Evolutionary conservation across 805 yeast species (phyloP).

Genomic region (Ogataea haglerorum): DNA sequence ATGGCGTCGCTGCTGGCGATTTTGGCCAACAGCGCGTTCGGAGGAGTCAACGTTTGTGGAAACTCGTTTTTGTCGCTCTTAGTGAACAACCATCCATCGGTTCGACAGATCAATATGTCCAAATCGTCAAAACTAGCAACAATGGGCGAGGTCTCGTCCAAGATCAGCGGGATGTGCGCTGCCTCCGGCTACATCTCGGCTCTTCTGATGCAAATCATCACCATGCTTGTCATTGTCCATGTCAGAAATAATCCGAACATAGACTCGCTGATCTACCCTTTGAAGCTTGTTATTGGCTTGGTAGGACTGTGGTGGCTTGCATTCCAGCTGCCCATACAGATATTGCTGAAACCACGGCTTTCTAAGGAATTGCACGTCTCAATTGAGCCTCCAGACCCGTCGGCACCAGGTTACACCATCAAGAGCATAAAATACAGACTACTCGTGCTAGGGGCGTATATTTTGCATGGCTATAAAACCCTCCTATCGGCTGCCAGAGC

Average conservation of each 20-base stretch:
- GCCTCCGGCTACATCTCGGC: conserved; percentile 72
- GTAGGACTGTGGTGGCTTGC: conserved; percentile 79
- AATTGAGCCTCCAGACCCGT: conserved; percentile 12
- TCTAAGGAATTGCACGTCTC: conserved; percentile 34
- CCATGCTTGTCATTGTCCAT: conserved; percentile 43
- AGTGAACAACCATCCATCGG: conserved; percentile 39
- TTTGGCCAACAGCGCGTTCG: conserved; percentile 65
- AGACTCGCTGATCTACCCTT: conserved; percentile 34
- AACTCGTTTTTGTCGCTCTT: conserved; percentile 68
- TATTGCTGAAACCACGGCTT: conserved; percentile 44
- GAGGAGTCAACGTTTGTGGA: conserved; percentile 77
- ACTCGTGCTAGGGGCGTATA: conserved; percentile 30
- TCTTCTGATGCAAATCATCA: conserved; percentile 56
- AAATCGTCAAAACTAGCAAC: conserved; percentile 11
- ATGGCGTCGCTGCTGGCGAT: conserved; percentile 53
- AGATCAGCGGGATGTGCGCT: conserved; percentile 65
- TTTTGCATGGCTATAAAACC: conserved; percentile 62
- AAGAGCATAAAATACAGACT: conserved; percentile 9
- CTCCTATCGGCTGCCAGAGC: conserved; percentile 53
- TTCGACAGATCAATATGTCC: conserved; percentile 1
- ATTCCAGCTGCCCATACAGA: conserved; percentile 60
- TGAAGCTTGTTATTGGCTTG: conserved; percentile 56
- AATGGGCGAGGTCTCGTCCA: conserved; percentile 42
- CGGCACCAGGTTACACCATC: conserved; percentile 7
- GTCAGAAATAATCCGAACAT: conserved; percentile 21